Conservation (phyloP, 495 filamentous ascomycete species). For the Physcia stellaris region DNA sequence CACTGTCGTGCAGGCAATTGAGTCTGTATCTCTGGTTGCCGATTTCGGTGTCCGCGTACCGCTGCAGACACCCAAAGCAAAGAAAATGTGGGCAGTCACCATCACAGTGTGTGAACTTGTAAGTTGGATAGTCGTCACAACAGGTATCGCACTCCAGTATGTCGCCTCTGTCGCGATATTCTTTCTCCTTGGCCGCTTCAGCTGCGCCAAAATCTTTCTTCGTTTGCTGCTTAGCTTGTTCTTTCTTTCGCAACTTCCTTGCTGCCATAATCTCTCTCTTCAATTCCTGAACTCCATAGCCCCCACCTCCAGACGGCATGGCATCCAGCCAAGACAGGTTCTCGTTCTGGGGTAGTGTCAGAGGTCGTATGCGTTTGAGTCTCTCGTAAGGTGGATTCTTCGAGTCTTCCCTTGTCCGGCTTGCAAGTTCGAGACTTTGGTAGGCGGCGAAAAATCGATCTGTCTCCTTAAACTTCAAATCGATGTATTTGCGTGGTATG, state of each 20-base stretch:
- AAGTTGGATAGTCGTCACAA: slow-evolving; percentile 47
- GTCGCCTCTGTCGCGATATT: slow-evolving; percentile 22
- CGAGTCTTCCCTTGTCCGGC: slow-evolving; percentile 18
- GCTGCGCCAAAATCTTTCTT: slow-evolving; percentile 21
- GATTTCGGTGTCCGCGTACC: slow-evolving; percentile 51
- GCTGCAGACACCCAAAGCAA: slow-evolving; percentile 51
- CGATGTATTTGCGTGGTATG: slow-evolving; percentile 32
- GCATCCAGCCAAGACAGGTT: slow-evolving; percentile 10
- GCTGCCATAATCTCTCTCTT: slow-evolving; percentile 23
- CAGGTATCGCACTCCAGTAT: slow-evolving; percentile 58
- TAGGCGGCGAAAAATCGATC: slow-evolving; percentile 31
- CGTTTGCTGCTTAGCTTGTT: slow-evolving; percentile 5
- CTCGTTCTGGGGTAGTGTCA: slow-evolving; percentile 10
- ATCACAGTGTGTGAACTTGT: slow-evolving; percentile 56
- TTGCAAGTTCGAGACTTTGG: slow-evolving; percentile 26
- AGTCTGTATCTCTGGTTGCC: slow-evolving; percentile 49
- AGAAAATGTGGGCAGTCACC: slow-evolving; percentile 46
- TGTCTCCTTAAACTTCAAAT: slow-evolving; percentile 24
- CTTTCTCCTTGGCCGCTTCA: slow-evolving; percentile 29
- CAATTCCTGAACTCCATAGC: slow-evolving; percentile 14
- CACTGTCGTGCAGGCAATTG: slow-evolving; percentile 36
- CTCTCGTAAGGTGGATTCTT: slow-evolving; percentile 19
- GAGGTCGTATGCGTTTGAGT: slow-evolving; percentile 14
- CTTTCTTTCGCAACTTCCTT: slow-evolving; percentile 15
- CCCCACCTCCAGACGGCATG: slow-evolving; percentile 12